Percentiles rank a stretch among this genome's conserved stretches.
Conservation (phyloP, 306 rosid genomes). For the Hylodesmum podocarpum region DNA sequence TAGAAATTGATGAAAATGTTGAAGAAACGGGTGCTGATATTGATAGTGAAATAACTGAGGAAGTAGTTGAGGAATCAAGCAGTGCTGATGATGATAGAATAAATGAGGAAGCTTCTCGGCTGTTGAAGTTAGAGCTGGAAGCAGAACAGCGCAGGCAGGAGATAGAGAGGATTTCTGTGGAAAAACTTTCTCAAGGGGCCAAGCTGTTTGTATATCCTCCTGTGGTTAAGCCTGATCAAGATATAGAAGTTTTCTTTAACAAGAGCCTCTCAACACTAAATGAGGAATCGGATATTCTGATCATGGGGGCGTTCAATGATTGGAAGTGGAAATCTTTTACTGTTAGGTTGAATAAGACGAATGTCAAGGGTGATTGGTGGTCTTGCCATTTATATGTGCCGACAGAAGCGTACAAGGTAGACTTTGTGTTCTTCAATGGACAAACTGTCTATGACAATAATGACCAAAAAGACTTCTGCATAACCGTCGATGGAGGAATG, state of each 20-base stretch:
- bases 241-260: conserved; percentile 71
- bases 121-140: conserved; percentile 60
- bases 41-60: conserved; percentile 31
- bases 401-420: conserved; percentile 74
- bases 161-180: conserved; percentile 68
- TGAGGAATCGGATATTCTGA: conserved; percentile 62
- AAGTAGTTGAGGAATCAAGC: conserved; percentile 28
- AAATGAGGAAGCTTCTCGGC: conserved; percentile 46
- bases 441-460: conserved; percentile 84
- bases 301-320: conserved; percentile 90
- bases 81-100: conserved; percentile 35
- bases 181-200: conserved; percentile 51
- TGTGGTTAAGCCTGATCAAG: conserved; percentile 76
- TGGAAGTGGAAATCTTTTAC: conserved; percentile 93
- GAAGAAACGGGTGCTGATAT: conserved; percentile 26
- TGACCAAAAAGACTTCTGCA: conserved; percentile 71
- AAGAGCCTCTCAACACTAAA: conserved; percentile 62
- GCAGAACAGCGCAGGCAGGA: conserved; percentile 52
- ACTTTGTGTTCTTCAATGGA: conserved; percentile 95
- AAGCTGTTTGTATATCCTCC: conserved; percentile 77
- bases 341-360: conserved; percentile 51
- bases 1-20: conserved; percentile 7
- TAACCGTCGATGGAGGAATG: conserved; percentile 75
- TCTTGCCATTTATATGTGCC: conserved; percentile 81
- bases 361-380: conserved; percentile 86